These are phyloP conservation scores for Cadophora sp. DNA, from an alignment of 2,329 filamentous ascomycete species.

Conservation along the genomic window DNA sequence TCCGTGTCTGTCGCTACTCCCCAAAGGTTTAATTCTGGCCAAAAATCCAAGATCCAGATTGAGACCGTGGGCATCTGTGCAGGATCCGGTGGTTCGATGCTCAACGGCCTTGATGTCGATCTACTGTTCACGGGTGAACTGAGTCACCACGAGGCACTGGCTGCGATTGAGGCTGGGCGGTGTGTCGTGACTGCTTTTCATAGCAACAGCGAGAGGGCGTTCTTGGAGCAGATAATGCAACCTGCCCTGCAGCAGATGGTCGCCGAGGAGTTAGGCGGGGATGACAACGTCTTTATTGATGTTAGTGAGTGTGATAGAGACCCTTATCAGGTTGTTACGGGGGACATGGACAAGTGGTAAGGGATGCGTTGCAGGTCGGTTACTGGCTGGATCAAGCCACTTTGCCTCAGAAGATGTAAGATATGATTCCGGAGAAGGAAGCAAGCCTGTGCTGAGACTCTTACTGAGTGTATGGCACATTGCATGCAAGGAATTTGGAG, in stretches of 20 bases:
- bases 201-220: slow-evolving; percentile 89
- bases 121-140: slow-evolving; percentile 91
- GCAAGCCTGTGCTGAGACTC: no score
- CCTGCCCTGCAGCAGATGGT: slow-evolving; percentile 46
- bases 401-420: no score
- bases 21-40: slow-evolving; percentile 34
- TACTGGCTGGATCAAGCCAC: no score
- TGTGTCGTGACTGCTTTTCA: slow-evolving; percentile 89
- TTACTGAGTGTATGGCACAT: no score
- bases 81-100: slow-evolving; percentile 81
- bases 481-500: no score
- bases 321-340: slow-evolving; percentile 82
- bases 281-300: slow-evolving; percentile 32
- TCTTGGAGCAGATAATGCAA: slow-evolving; percentile 74
- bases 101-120: slow-evolving; percentile 75
- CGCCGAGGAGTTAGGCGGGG: slow-evolving; percentile 46
- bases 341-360: slow-evolving; percentile 40
- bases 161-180: slow-evolving; percentile 82
- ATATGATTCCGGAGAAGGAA: no score
- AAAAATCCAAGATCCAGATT: slow-evolving; percentile 53
- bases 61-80: slow-evolving; percentile 84
- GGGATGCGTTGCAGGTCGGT: no score
- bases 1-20: slow-evolving; percentile 42
- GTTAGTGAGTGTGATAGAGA: slow-evolving; percentile 83
- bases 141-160: slow-evolving; percentile 89